Evolutionary conservation across 306 rosid genomes (phyloP).

Genomic region (Quercus suber): DNA sequence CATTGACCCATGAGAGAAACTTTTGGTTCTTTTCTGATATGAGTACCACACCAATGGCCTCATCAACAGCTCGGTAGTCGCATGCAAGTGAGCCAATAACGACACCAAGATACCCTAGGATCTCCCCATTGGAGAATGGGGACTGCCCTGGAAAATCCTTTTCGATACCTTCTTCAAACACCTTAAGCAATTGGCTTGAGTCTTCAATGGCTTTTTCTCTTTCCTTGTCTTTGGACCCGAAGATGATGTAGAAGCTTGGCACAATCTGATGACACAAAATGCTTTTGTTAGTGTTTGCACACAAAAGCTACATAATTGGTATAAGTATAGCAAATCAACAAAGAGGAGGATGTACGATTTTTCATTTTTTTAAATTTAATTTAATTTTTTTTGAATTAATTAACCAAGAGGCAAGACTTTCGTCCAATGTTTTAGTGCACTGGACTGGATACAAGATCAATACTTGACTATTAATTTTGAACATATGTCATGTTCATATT

Average conservation of each 20-base stretch:
- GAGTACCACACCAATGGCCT: background rate
- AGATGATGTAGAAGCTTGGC: background rate
- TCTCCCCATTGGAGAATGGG: background rate
- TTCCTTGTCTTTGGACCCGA: background rate
- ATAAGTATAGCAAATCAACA: too few species aligned
- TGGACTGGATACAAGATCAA: too few species aligned
- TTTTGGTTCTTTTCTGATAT: slow-evolving; percentile 4
- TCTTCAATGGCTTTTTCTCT: background rate
- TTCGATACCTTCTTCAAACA: background rate
- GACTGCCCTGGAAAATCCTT: background rate
- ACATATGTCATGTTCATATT: too few species aligned
- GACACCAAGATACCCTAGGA: background rate
- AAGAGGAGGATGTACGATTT: too few species aligned
- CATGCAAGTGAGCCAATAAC: background rate
- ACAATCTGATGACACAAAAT: background rate
- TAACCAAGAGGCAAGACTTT: too few species aligned
- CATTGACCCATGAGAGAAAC: slow-evolving; percentile 38
- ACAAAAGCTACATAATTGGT: too few species aligned
- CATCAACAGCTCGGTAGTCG: background rate
- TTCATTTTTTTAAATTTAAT: too few species aligned
- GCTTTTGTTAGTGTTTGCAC: background rate
- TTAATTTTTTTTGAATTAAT: too few species aligned
- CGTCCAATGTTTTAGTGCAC: too few species aligned
- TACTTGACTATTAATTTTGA: too few species aligned
- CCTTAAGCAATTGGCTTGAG: background rate